These are phyloP conservation scores for Erodium moschatum DNA, from an alignment of 441 rosid genomes.

Conservation along the genomic window DNA sequence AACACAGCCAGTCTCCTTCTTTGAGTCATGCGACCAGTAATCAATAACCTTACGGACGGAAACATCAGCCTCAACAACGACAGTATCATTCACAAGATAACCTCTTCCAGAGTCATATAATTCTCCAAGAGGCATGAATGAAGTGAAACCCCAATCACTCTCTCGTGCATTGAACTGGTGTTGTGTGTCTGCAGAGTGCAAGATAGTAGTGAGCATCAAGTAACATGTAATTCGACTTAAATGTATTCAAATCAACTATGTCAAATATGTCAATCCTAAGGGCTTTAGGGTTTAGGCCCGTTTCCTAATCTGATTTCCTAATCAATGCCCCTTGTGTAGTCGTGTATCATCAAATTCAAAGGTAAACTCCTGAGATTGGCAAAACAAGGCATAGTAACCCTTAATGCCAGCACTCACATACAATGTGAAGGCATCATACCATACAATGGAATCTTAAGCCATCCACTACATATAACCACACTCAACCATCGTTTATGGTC, in stretches of 20 bases:
- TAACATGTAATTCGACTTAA: not conserved
- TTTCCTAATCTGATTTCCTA: no score
- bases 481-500: not conserved
- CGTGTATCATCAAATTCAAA: no score
- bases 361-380: no score
- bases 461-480: not conserved
- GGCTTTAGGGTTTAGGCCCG: no score
- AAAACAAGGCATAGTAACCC: not conserved
- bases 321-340: no score
- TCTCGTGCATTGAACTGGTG: slow-evolving; percentile 65
- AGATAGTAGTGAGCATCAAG: slow-evolving; percentile 3
- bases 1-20: slow-evolving; percentile 69
- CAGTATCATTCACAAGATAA: slow-evolving; percentile 52
- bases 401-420: not conserved
- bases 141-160: slow-evolving; percentile 71
- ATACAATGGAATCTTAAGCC: not conserved
- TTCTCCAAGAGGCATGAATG: slow-evolving; percentile 69
- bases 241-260: slow-evolving; percentile 1
- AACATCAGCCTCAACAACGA: slow-evolving; percentile 60
- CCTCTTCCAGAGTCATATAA: slow-evolving; percentile 62
- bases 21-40: slow-evolving; percentile 64
- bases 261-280: not conserved
- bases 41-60: slow-evolving; percentile 58
- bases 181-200: slow-evolving; percentile 45
- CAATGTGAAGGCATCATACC: not conserved